Conservation (phyloP, 257 asterid genomes). For the Cynanchum wilfordii region DNA sequence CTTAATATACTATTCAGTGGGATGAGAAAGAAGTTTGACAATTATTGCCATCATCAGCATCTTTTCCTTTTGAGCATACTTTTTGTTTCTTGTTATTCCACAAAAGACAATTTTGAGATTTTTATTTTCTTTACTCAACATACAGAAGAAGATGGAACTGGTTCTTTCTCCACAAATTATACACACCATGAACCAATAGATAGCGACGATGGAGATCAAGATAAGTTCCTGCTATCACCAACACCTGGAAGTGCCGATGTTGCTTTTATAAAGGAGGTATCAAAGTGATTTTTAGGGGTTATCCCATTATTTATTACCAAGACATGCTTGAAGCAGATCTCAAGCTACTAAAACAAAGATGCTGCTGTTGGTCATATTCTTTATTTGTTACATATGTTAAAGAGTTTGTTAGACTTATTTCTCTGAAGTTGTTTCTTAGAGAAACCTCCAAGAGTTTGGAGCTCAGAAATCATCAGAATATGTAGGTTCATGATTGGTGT, state of each 20-base stretch:
- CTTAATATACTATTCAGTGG: background rate
- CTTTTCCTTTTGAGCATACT: background rate
- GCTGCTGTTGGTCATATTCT: conserved; percentile 14
- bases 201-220: conserved; percentile 45
- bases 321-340: conserved; percentile 11
- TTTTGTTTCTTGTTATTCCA: background rate
- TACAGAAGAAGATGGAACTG: conserved; percentile 41
- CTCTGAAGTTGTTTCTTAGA: background rate
- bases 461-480: background rate
- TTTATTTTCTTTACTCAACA: background rate
- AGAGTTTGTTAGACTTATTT: background rate
- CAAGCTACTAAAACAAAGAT: background rate
- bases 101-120: background rate
- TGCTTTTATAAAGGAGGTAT: conserved; percentile 39
- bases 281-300: conserved; percentile 22
- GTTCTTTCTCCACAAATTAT: conserved; percentile 22
- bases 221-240: conserved; percentile 35
- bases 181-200: conserved; percentile 32
- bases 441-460: background rate
- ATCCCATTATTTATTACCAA: conserved; percentile 1
- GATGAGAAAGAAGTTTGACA: background rate
- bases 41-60: background rate
- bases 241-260: conserved; percentile 26
- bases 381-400: conserved; percentile 14
- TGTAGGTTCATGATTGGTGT: background rate